A percentile compares a stretch with the other conserved stretches of the same genome.
phyloP scores from a whole-genome alignment of 306 rosid species.

The Rosa chinensis region DNA sequence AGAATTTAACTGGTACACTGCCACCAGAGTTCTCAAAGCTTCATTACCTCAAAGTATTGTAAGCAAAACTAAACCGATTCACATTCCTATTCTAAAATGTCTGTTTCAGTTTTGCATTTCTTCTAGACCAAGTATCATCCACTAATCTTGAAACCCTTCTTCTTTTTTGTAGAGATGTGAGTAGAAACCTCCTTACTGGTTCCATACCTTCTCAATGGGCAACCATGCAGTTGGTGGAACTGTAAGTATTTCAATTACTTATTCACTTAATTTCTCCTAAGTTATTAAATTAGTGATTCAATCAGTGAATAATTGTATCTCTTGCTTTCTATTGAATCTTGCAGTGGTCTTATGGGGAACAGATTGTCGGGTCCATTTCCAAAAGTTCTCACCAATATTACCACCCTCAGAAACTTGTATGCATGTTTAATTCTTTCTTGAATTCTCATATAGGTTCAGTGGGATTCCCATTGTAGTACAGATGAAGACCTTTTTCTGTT shows the following conservation, averaged over 20 bases:
- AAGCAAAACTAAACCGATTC: constrained; percentile 31
- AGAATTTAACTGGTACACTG: constrained; percentile 68
- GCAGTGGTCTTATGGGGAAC: constrained; percentile 91
- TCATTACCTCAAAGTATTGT: constrained; percentile 57
- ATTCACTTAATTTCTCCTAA: constrained; percentile 21
- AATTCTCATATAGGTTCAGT: constrained; percentile 9
- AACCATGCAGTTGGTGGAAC: constrained; percentile 56
- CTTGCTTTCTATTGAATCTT: constrained; percentile 29
- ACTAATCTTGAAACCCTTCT: constrained; percentile 25
- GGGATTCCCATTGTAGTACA: not conserved
- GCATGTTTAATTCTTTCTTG: constrained; percentile 33
- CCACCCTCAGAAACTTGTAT: constrained; percentile 82
- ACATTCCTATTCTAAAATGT: not conserved
- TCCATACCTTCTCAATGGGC: constrained; percentile 74
- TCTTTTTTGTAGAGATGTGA: constrained; percentile 57
- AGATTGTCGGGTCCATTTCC: constrained; percentile 90
- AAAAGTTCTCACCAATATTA: constrained; percentile 67
- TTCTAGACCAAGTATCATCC: not conserved
- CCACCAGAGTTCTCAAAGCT: constrained; percentile 87
- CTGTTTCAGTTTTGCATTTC: constrained; percentile 9
- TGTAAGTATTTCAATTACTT: constrained; percentile 53
- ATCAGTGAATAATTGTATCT: constrained; percentile 7
- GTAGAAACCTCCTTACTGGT: constrained; percentile 69
- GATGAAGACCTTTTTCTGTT: not conserved
- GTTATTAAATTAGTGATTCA: constrained; percentile 13